Base-by-base conservation (phyloP, 2,329 filamentous ascomycete species). In the Cladosporium sp. region DNA sequence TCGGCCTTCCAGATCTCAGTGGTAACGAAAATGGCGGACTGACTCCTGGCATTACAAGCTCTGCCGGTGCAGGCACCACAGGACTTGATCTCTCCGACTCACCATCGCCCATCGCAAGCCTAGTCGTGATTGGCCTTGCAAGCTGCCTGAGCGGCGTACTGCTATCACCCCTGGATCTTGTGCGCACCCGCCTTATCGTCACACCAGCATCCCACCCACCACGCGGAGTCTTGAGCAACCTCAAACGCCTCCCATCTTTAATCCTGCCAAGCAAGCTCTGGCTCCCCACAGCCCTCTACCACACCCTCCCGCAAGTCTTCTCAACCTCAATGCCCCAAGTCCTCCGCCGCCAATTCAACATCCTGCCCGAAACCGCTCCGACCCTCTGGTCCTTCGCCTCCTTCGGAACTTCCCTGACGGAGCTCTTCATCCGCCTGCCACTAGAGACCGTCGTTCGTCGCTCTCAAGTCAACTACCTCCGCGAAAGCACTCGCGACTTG, bases 391-490 rank as follows among this genome's bases (percentile, higher is more conserved):
- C 90, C 24, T 76, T 97, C 55, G 88, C 88, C 74, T 92, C 92
- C 63, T 97, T 98, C 79, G 83, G 92, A 71, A 88, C 92, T 15
- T 93, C 92, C 2, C 88, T 89, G 0, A 84, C 88, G 2, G 93
- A 96, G 59, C 86, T 98, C 36, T 91, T 95, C 73, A 79, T 97
- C 71, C 93, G 94, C 74, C 87, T 98, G 14, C 95, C 95, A 0
- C 83, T 98, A 4, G 95, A 99, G 79, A 98, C 94, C 0, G 91
- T 97, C 18, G 85, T 98, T 8, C 89, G 95, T 58, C 88, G 95
- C 67, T 94, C 92, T 5, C 95, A 99, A 78, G 90, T 95, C 67
- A 59, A 70, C 10, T 67, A 66, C 10, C 59, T 75, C n/a, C 72
- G 67, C 54, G 68, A 73, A 1, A 69, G 72, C 7, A 71, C 78